Evolutionary conservation across 345 rosid genomes (phyloP).

Genomic region (Eucalyptus pumila): DNA sequence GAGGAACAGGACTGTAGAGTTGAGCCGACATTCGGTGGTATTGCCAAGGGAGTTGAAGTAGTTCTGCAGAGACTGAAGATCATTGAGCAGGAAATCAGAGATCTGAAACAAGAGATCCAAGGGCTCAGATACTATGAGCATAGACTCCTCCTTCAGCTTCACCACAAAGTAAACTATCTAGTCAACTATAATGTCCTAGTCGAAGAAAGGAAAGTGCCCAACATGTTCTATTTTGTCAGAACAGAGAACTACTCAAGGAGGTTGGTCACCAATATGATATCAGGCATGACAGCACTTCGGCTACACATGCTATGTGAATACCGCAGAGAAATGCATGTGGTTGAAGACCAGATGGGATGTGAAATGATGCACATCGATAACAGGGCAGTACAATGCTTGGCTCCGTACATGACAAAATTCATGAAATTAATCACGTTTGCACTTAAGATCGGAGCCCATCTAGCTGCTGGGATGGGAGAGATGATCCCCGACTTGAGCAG

Average conservation of each 20-base stretch:
- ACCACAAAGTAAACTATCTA: constrained; percentile 81
- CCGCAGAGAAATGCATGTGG: constrained; percentile 85
- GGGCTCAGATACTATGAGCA: constrained; percentile 88
- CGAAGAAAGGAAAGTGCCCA: constrained; percentile 87
- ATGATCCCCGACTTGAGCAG: constrained; percentile 92
- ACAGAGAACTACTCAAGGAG: constrained; percentile 84
- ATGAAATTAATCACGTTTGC: constrained; percentile 83
- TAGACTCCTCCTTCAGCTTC: constrained; percentile 77
- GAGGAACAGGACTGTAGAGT: constrained; percentile 36
- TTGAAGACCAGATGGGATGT: constrained; percentile 80
- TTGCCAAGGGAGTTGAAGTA: constrained; percentile 85
- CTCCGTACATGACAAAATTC: constrained; percentile 82
- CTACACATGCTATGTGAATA: constrained; percentile 89
- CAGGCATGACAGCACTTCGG: constrained; percentile 79
- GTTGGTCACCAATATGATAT: constrained; percentile 56
- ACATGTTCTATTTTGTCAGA: constrained; percentile 74
- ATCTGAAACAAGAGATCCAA: constrained; percentile 92
- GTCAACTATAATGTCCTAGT: constrained; percentile 76
- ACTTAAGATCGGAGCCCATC: constrained; percentile 84
- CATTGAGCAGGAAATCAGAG: constrained; percentile 91
- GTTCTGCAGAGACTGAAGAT: constrained; percentile 82
- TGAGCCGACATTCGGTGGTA: constrained; percentile 77
- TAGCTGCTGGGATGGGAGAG: constrained; percentile 86
- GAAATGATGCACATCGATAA: constrained; percentile 88
- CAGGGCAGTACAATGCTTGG: constrained; percentile 54